A percentile compares a stretch with the other conserved stretches of the same genome.
Evolutionary conservation across 768 basidiomycete genomes (phyloP).

Genomic region (Leccinum arenicola): DNA sequence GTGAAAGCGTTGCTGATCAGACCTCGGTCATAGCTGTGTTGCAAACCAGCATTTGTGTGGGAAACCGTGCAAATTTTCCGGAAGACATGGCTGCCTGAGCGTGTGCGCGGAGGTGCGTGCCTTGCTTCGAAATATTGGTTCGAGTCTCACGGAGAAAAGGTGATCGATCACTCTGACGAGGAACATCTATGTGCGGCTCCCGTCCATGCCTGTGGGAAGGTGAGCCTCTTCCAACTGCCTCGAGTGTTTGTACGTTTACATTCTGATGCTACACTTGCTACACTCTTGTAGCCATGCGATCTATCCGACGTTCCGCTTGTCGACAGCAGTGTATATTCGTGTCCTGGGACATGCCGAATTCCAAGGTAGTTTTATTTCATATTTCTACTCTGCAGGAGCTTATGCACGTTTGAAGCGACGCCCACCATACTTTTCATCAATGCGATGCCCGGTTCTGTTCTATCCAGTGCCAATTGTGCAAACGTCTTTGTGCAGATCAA

Average conservation of each 20-base stretch:
- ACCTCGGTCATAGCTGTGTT: constrained; percentile 41
- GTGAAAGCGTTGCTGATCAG: not conserved
- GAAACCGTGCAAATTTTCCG: constrained; percentile 42
- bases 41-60: constrained; percentile 56
- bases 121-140: not conserved
- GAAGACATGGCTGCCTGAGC: constrained; percentile 48
- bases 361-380: constrained; percentile 33
- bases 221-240: constrained; percentile 9
- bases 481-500: constrained; percentile 5
- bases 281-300: constrained; percentile 37
- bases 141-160: constrained; percentile 28
- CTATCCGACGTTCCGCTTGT: constrained; percentile 30
- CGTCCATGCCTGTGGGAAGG: constrained; percentile 56
- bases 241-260: not conserved
- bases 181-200: constrained; percentile 54
- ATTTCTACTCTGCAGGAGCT: not conserved
- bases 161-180: constrained; percentile 44
- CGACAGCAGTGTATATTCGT: constrained; percentile 37
- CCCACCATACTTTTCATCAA: constrained; percentile 43
- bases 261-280: not conserved
- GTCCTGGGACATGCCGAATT: constrained; percentile 40
- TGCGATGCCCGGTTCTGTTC: constrained; percentile 57
- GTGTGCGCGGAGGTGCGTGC: constrained; percentile 49
- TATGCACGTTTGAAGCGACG: constrained; percentile 34
- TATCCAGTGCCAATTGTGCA: constrained; percentile 50